A percentile compares a stretch with the other conserved stretches of the same genome.
Conservation (phyloP, 78 protist species). For the Dictyostelium discoideum region DNA sequence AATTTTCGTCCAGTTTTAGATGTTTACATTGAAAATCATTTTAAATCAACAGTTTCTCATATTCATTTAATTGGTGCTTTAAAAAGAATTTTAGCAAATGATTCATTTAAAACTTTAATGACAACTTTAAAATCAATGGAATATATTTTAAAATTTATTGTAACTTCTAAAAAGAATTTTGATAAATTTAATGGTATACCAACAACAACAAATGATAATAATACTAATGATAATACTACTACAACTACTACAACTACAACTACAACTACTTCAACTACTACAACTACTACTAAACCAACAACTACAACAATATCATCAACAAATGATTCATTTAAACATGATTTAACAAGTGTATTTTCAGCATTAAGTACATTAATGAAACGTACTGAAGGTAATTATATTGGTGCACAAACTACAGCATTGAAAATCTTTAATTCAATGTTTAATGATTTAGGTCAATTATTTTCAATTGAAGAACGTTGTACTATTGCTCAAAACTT, state of each 20-base stretch:
- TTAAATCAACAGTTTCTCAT: conserved; percentile 36
- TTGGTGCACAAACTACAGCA: conserved; percentile 76
- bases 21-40: conserved; percentile 54
- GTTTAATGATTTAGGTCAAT: conserved; percentile 62
- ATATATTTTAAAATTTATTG: conserved; percentile 66
- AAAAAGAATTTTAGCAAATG: conserved; percentile 31
- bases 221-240: neutral
- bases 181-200: neutral
- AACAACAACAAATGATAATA: neutral
- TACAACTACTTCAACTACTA: neutral
- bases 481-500: conserved; percentile 30
- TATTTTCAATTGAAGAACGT: conserved; percentile 64
- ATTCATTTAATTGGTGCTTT: conserved; percentile 53
- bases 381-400: conserved; percentile 48
- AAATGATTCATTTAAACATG: conserved; percentile 57
- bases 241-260: neutral
- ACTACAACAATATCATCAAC: neutral
- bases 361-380: conserved; percentile 47
- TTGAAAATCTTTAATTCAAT: conserved; percentile 41
- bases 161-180: conserved; percentile 33
- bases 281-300: neutral
- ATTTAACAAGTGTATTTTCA: conserved; percentile 42
- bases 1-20: conserved; percentile 60
- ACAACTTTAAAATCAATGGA: conserved; percentile 65
- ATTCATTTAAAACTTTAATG: conserved; percentile 40